Conservation (phyloP, 495 filamentous ascomycete species). For the Tetracladium marchalianum region DNA sequence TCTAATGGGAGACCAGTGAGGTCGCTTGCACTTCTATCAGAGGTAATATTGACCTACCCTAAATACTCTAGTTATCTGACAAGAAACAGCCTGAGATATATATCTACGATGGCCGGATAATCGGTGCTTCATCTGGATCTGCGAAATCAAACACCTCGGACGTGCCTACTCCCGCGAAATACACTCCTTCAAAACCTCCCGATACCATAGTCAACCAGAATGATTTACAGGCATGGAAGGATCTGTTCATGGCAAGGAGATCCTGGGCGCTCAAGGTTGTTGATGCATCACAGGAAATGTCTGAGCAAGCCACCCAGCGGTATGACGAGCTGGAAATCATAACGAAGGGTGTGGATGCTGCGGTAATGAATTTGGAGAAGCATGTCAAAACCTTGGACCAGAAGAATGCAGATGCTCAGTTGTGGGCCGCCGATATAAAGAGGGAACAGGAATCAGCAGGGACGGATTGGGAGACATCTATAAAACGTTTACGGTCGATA, state of each 20-base stretch:
- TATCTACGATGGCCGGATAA: constrained; percentile 67
- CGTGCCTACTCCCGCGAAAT: constrained; percentile 47
- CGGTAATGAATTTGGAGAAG: constrained; percentile 69
- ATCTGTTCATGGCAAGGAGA: constrained; percentile 61
- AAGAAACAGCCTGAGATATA: constrained; percentile 68
- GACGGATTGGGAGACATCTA: constrained; percentile 57
- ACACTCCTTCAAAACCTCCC: constrained; percentile 49
- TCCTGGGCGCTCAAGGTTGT: constrained; percentile 66
- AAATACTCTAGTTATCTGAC: constrained; percentile 3
- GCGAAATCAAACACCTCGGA: constrained; percentile 33
- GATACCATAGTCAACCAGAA: constrained; percentile 64
- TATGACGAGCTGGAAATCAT: constrained; percentile 63
- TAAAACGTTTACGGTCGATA: constrained; percentile 52
- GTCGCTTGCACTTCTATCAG: constrained; percentile 59
- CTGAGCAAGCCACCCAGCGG: constrained; percentile 33
- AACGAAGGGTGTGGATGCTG: constrained; percentile 61
- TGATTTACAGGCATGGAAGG: constrained; percentile 72
- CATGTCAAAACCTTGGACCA: constrained; percentile 65
- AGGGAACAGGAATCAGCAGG: constrained; percentile 60
- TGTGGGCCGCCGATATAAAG: constrained; percentile 60
- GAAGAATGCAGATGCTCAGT: constrained; percentile 61
- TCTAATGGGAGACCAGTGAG: constrained; percentile 72
- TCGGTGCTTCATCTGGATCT: constrained; percentile 34
- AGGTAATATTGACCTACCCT: constrained; percentile 41
- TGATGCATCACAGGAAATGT: constrained; percentile 50